Conservation (phyloP, 768 basidiomycete genomes). For the Podaxis mareebaensis region DNA sequence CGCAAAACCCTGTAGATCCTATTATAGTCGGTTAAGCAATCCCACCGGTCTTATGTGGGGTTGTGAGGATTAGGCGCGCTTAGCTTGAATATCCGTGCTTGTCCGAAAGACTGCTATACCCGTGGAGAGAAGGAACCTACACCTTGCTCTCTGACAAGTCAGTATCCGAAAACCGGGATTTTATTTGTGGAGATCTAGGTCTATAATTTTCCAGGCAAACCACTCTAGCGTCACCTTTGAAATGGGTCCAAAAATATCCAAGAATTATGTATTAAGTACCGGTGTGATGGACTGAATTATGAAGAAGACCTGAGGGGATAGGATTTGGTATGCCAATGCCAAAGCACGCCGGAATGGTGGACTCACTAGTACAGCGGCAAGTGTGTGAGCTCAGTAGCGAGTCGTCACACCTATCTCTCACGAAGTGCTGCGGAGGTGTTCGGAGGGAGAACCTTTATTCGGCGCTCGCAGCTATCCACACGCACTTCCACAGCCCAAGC, state of each 20-base stretch:
- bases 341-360: not conserved
- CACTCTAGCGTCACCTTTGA: not conserved
- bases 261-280: not conserved
- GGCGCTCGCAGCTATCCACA: not conserved
- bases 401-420: not conserved
- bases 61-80: not conserved
- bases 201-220: not conserved
- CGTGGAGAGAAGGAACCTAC: not conserved
- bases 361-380: not conserved
- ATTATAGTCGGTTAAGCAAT: not conserved
- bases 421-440: slow-evolving; percentile 1
- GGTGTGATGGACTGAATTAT: not conserved
- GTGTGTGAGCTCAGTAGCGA: not conserved
- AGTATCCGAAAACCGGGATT: not conserved
- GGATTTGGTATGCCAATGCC: not conserved
- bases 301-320: not conserved
- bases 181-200: not conserved
- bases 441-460: not conserved
- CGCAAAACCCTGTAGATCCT: not conserved
- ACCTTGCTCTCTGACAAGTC: not conserved
- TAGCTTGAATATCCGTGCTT: too few species aligned
- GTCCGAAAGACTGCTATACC: too few species aligned
- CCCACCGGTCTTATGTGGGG: not conserved
- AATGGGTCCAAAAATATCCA: slow-evolving; percentile 1
- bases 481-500: not conserved